phyloP scores from a whole-genome alignment of 345 rosid genomes.

The Capsella bursapastoris region DNA sequence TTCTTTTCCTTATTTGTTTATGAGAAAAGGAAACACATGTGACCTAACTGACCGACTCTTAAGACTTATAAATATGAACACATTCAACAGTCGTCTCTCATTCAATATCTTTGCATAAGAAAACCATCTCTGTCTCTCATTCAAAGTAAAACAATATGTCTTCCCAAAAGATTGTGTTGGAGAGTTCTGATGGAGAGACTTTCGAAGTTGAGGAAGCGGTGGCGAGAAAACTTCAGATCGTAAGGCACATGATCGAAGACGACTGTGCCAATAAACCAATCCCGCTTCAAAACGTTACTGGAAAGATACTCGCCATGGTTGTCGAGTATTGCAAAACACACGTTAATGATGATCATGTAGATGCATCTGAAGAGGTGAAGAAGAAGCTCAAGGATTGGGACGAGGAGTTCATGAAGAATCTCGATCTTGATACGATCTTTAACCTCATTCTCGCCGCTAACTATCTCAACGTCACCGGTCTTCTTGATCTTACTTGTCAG shows the following conservation, averaged over 20 bases:
- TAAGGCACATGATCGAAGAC: conserved; percentile 66
- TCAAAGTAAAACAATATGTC: neutral
- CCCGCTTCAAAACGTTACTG: conserved; percentile 66
- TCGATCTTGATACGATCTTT: conserved; percentile 51
- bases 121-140: neutral
- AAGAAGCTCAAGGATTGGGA: conserved; percentile 55
- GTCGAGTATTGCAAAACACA: conserved; percentile 73
- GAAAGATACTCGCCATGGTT: conserved; percentile 53
- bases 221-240: conserved; percentile 59
- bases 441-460: conserved; percentile 64
- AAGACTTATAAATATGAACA: neutral
- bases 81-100: neutral
- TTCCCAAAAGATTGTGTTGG: conserved; percentile 49
- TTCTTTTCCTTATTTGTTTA: no score
- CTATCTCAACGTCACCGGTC: conserved; percentile 58
- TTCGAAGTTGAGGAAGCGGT: conserved; percentile 65
- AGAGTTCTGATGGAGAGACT: conserved; percentile 56
- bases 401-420: conserved; percentile 50
- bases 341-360: conserved; percentile 45
- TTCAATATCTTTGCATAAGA: neutral
- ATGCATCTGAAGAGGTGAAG: neutral
- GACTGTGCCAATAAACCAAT: conserved; percentile 60
- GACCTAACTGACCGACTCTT: neutral
- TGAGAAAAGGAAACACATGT: neutral
- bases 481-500: conserved; percentile 63